Conservation (phyloP, 352 stramenopile genomes). For the Pythium monospermum region DNA sequence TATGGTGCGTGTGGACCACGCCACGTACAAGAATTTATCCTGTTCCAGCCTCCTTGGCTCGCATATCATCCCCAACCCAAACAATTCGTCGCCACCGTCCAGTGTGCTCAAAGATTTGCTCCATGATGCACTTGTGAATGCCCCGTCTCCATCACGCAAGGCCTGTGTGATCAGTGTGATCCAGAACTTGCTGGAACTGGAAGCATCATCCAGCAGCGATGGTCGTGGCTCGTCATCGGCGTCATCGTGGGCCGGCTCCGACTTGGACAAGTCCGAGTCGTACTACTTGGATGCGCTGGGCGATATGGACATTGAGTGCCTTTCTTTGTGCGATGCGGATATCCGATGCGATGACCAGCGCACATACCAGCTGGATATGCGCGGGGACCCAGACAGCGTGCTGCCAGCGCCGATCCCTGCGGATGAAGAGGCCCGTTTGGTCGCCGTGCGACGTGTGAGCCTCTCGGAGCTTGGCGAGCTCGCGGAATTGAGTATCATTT, state of each 20-base stretch:
- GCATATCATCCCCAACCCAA: constrained; percentile 24
- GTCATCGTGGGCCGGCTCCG: too few species aligned
- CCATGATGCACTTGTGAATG: constrained; percentile 30
- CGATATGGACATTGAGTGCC: constrained; percentile 1
- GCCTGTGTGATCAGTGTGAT: constrained; percentile 42
- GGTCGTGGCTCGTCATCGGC: not conserved
- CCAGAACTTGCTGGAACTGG: constrained; percentile 36
- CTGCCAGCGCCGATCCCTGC: constrained; percentile 7
- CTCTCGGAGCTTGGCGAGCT: constrained; percentile 27
- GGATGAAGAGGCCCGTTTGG: constrained; percentile 39
- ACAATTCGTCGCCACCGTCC: constrained; percentile 13
- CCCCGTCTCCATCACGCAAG: constrained; percentile 27
- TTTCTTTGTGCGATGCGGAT: not conserved
- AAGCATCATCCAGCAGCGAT: constrained; percentile 16
- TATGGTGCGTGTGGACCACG: constrained; percentile 40
- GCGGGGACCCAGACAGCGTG: not conserved
- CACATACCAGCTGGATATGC: constrained; percentile 7
- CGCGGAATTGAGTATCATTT: constrained; percentile 59
- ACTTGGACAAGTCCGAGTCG: too few species aligned
- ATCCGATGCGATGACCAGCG: not conserved
- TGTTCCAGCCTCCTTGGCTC: constrained; percentile 18
- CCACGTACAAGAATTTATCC: constrained; percentile 38
- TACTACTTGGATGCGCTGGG: constrained; percentile 4
- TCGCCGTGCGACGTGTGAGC: constrained; percentile 27
- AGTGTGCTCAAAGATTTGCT: constrained; percentile 33